phyloP scores from a whole-genome alignment of 2,329 filamentous ascomycete species.

The Fusarium sp. region DNA sequence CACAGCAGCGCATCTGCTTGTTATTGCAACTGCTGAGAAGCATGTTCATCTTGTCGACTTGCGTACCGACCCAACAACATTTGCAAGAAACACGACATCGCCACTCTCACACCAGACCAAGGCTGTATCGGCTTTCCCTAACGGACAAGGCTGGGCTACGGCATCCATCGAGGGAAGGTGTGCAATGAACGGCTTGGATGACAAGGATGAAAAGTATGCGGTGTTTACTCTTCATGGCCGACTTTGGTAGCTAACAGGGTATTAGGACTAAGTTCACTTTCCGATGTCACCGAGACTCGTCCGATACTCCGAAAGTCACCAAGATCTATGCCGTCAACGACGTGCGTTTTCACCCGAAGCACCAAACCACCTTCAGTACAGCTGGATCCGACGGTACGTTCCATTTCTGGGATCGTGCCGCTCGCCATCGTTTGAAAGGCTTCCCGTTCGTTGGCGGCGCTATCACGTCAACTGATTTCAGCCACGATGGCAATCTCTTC shows the following conservation, averaged over 20 bases:
- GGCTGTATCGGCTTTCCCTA: neutral
- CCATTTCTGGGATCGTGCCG: neutral
- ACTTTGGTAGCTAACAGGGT: neutral
- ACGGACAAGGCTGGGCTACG: neutral
- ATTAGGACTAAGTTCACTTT: neutral
- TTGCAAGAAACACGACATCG: neutral
- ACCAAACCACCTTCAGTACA: neutral
- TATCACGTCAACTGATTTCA: neutral
- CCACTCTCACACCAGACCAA: neutral
- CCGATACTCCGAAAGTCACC: neutral
- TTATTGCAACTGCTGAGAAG: neutral
- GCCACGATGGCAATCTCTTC: neutral
- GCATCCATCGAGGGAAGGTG: neutral
- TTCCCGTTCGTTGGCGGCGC: neutral
- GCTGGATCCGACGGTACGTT: neutral
- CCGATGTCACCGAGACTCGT: neutral
- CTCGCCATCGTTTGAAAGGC: neutral
- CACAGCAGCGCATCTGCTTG: neutral
- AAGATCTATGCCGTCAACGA: neutral
- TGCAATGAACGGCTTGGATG: neutral
- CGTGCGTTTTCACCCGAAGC: neutral
- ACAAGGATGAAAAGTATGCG: neutral
- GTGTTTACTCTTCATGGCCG: accelerated
- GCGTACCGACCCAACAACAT: neutral
- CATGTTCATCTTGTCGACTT: neutral